Conservation (phyloP, 257 asterid species). For the Solanum tacnaense region DNA sequence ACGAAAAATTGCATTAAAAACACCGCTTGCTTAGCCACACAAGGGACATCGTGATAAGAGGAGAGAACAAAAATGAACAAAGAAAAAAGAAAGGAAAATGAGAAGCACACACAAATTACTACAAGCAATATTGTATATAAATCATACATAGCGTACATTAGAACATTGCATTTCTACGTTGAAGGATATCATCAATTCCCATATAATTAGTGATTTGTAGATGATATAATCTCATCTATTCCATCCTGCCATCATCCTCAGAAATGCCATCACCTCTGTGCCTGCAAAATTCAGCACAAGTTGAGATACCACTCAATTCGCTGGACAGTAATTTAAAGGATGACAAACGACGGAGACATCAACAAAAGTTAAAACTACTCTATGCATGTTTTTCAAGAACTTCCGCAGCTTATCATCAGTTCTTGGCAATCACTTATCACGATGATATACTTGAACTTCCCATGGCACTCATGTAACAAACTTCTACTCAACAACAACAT, state of each 20-base stretch:
- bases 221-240: slow-evolving; percentile 17
- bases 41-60: not conserved
- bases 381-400: not conserved
- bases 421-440: not conserved
- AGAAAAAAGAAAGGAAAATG: not conserved
- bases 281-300: slow-evolving; percentile 28
- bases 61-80: not conserved
- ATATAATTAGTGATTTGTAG: not conserved
- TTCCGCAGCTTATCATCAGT: not conserved
- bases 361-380: not conserved
- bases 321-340: not conserved
- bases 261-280: slow-evolving; percentile 61
- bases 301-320: not conserved
- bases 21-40: not conserved
- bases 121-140: not conserved
- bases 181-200: slow-evolving; percentile 7
- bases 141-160: slow-evolving; percentile 18
- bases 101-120: not conserved
- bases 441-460: not conserved
- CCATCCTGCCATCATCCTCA: slow-evolving; percentile 47
- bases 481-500: not conserved
- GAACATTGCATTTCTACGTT: not conserved
- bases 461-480: not conserved
- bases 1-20: not conserved
- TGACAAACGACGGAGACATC: not conserved